Conservation (phyloP, 352 stramenopile species). For the Phytophthora fragariaefolia region DNA sequence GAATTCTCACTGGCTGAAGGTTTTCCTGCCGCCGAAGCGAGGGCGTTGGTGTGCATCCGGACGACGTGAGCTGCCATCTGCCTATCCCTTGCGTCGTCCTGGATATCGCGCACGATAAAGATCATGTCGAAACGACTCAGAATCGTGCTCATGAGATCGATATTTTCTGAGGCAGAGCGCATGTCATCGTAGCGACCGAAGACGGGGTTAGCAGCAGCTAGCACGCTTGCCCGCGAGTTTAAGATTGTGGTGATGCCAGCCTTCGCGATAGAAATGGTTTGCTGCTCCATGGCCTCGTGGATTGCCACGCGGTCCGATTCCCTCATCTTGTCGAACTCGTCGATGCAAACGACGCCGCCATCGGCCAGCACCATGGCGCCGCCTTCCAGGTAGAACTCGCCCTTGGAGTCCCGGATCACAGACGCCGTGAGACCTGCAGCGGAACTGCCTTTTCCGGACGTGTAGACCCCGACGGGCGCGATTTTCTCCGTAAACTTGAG, state of each 20-base stretch:
- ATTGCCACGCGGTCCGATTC: constrained; percentile 97
- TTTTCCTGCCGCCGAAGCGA: constrained; percentile 36
- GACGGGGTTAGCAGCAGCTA: constrained; percentile 98
- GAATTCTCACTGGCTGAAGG: constrained; percentile 28
- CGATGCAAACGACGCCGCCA: constrained; percentile 98
- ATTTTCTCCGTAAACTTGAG: constrained; percentile 98
- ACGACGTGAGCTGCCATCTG: constrained; percentile 99
- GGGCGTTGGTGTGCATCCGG: constrained; percentile 95
- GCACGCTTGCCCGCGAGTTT: constrained; percentile 93
- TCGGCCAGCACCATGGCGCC: constrained; percentile 98
- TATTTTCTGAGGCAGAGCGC: constrained; percentile 98
- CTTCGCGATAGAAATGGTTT: constrained; percentile 99
- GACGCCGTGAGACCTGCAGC: constrained; percentile 97
- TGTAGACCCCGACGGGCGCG: constrained; percentile 98
- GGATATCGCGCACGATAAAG: constrained; percentile 98
- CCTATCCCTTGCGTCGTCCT: constrained; percentile 95
- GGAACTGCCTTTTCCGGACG: constrained; percentile 97
- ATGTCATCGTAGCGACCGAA: constrained; percentile 99
- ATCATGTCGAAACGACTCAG: constrained; percentile 99
- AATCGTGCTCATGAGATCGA: constrained; percentile 99
- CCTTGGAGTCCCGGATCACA: constrained; percentile 94
- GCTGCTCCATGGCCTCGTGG: constrained; percentile 99
- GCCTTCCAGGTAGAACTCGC: constrained; percentile 98
- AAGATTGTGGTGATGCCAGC: constrained; percentile 99
- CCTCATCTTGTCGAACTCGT: constrained; percentile 97